Base-by-base conservation (phyloP, 208 protist genomes). In the Naegleria lovaniensis region DNA sequence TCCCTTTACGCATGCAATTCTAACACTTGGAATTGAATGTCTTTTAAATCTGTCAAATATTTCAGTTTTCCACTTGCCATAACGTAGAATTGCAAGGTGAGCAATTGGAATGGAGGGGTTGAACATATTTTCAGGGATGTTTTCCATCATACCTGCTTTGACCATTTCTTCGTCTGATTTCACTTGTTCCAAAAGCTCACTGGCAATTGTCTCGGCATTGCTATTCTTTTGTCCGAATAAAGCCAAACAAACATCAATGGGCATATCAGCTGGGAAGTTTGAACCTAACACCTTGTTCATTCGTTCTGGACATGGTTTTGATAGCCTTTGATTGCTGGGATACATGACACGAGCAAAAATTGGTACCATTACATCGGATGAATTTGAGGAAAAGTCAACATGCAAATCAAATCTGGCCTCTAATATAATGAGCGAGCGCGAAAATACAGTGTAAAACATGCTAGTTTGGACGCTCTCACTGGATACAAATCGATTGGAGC, bases 211-310 rank as follows among this genome's bases (percentile, higher is more conserved):
- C 33, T 52, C 90, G 92, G 86, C 83, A 88, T 91, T 90, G 93
- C 92, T 11, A 93, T 92, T 85, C 97, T 97, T n/a, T 96, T 97
- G 94, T 52, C 93, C 92, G 11, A 94, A 94, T 48, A 97, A 95
- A 33, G 96, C 92, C 83, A 93, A 95, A 36, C 97, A 93, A 6
- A 97, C 96, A 93, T 98, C 97, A 29, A 97, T 94, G 22, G 97
- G 97, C 41, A 95, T 96, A 92, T 96, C 93, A 16, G 96, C 90
- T 15, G 97, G 96, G 91, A 96, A 97, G 75, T 95, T 94, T 0
- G 96, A 97, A 5, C 95, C 94, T 93, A 97, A 96, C 33, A 97
- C 94, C 79, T 94, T 90, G 89, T 98, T 98, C 90, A 96, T 97
- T n/a, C 96, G 95, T 90, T 96, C 94, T 85, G 97, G 94, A 15